Evolutionary conservation across 192 early-diverging fungal genomes (phyloP), one percentile per base, ranked within the genome.

Genomic region (Ramicandelaber brevisporus): DNA sequence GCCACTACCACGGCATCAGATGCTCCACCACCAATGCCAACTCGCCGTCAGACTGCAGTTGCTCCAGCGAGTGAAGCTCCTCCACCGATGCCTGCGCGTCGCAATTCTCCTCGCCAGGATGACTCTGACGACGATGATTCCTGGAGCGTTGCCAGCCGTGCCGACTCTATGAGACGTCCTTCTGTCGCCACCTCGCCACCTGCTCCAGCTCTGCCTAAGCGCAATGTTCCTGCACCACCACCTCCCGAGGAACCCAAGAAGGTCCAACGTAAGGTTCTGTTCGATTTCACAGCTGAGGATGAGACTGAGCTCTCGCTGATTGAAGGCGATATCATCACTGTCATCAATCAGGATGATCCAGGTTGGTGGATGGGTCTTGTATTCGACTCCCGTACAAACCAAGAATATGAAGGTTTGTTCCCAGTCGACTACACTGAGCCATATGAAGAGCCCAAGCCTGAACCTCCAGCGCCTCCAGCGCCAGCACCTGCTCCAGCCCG

Each of bases 301-400:
- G 54, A 60, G 9, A 76, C 72, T 13, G 89, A 96, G 40, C 58
- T 96, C 11, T 41, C 70, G 26, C 61, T 97, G 18, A 57, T 63
- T 10, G 70, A 63, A 32, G 88, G 82, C 2, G 87, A 97, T 34
- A 60, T 89, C 29, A 73, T 97, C 35, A 63, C 65, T 15, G 74
- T 97, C 1, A 57, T 67, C 2, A 69, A 76, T 26, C 77, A 79
- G 41, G 68, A 89, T 21, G 82, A 89, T 33, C 71, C 80, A 27
- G 88, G 88, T 0, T 97, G 90, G 90, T 90, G 88, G 84, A 54
- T 70, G 17, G 90, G 90, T 14, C 69, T 74, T 47, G 38, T 81
- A 6, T 44, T 57, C n/a, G 68, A 80, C 44, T 52, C 59, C 5
- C 41, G 46, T 27, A 46, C 57, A 2, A 46, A 45, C 32, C 36